Evolutionary conservation across 1,139 yeast species (phyloP).

Genomic region (Geotrichum candidum): DNA sequence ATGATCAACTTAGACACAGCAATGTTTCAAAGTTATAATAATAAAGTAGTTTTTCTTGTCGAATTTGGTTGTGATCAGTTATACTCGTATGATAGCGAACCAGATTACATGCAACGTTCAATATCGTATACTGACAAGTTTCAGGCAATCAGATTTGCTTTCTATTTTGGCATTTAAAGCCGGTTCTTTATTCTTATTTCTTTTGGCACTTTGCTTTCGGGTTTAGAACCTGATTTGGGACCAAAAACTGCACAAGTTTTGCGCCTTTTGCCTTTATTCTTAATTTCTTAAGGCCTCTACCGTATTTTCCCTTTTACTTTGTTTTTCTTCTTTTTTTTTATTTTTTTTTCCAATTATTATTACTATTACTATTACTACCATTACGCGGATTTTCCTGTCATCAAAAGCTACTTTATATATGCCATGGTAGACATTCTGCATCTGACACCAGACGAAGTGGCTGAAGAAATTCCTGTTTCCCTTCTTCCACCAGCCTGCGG

Average conservation of each 20-base stretch:
- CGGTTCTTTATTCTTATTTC: no score
- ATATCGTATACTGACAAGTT: background rate
- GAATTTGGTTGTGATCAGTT: background rate
- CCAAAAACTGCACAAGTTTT: background rate
- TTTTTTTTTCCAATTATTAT: no score
- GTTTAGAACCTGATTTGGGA: no score
- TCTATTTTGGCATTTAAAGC: no score
- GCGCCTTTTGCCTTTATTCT: background rate
- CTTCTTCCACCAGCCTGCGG: constrained; percentile 16
- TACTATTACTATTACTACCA: no score
- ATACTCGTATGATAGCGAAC: background rate
- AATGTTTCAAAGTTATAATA: background rate
- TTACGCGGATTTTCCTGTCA: background rate
- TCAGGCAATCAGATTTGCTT: no score
- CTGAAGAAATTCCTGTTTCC: constrained; percentile 10
- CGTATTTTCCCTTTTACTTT: background rate
- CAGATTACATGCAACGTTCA: background rate
- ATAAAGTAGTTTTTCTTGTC: background rate
- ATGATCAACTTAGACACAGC: background rate
- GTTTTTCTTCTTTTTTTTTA: background rate
- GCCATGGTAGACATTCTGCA: constrained; percentile 3
- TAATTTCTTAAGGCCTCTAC: background rate
- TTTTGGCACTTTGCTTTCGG: no score
- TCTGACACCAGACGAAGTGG: constrained; percentile 12
- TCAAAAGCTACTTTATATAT: background rate